Base-by-base conservation (phyloP, 1,284 basidiomycete genomes). In the Thelephora terrestris region DNA sequence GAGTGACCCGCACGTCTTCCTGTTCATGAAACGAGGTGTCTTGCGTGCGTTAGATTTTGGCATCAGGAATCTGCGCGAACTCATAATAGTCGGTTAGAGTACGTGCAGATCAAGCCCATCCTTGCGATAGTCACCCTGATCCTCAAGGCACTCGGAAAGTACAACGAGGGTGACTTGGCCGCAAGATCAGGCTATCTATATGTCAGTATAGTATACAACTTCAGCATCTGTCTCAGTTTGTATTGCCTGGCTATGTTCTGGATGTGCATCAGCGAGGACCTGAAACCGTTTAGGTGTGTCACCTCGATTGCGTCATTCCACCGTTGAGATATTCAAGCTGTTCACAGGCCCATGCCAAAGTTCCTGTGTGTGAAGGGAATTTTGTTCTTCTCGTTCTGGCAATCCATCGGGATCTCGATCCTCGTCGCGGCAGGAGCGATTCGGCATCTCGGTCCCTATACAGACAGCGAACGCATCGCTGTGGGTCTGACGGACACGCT, bases 381-480 rank as follows among this genome's bases (percentile, higher is more conserved):
- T 55, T 76, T 99, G 39, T 97, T 98, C 74, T 95, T 96, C 67
- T 94, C 88, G 0, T 99, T 99, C 71, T 99, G 95, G 95, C 95
- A 99, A 63, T 80, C 85, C 14, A 79, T 97, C 40, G 78, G 64
- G 40, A 81, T 99, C 47, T 94, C 92, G 24, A 78, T 92, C 57
- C 76, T 98, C 18, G 95, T 97, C 37, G 85, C 92, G 1, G 73
- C 85, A 0, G 79, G 85, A 2, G 71, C 75, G 40, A 88, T 99
- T 62, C 81, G 70, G 29, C 75, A 74, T 45, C 79, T 93, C 36
- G 91, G 91, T 2, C 87, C 89, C 4, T 95, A 96, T 64, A 88
- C 81, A 12, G 90, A 95, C 63, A 72, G 73, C n/a, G 91, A 95
- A 61, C 84, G 90, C 59, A 91, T 97, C 59, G 91, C 91, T 0